Evolutionary conservation across 2,329 filamentous ascomycete species (phyloP), one percentile per base, ranked within the genome.

Genomic region (Trichoderma lentiforme): DNA sequence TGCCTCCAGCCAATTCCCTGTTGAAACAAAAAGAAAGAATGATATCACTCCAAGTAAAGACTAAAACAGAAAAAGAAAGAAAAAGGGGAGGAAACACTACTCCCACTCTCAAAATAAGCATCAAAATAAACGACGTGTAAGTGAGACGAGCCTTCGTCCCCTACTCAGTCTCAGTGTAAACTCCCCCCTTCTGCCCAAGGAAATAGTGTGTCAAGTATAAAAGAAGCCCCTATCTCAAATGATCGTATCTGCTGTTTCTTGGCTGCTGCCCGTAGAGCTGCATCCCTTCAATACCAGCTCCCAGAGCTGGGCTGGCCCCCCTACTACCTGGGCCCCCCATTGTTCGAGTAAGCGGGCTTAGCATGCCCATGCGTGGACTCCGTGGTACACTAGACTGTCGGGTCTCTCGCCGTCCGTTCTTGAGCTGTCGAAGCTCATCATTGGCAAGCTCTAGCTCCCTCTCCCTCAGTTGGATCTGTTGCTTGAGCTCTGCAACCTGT

Each of bases 331-430:
- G 80, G 66, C 83, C 81, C 15, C 80, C 78, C 30, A 79, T 79
- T n/a, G 72, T 76, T 36, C 79, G 78, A 12, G 75, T 77, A 57
- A 64, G 81, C 3, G 87, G 87, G 73, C 87, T 89, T 81, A 88
- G 85, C 67, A 88, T 80, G 36, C 84, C 82, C 74, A 86, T 81
- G 7, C 86, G 83, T n/a, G 88, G 88, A 76, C 87, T 89, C 26
- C 86, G 85, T 64, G 88, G 88, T 26, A 88, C 87, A 74, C 87
- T 89, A 67, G 81, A 83, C 76, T 86, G 84, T 43, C 88, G 81
- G 4, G 88, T 90, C 78, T 89, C 87, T 60, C 88, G 82, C 6
- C 88, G 84, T 21, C 83, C 84, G 73, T 83, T 87, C 75, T 83
- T 86, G 53, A 85, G 77, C 53, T 79, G 73, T 8, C 82, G 81